Conservation (phyloP, 352 stramenopile genomes). For the Blastocystis sp. region DNA sequence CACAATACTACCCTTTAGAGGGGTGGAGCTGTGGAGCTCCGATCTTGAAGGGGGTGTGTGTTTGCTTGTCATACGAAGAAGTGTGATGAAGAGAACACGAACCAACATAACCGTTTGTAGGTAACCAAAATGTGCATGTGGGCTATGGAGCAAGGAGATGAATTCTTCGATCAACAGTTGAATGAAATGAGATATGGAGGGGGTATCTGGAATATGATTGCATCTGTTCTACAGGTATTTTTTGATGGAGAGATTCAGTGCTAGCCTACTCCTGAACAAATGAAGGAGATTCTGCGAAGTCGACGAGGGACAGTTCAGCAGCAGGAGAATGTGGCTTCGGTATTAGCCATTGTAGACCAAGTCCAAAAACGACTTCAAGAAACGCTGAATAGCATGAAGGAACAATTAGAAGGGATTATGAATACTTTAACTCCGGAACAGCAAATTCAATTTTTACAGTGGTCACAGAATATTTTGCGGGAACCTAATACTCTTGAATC, state of each 20-base stretch:
- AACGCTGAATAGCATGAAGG: constrained; percentile 67
- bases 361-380: constrained; percentile 66
- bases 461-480: constrained; percentile 46
- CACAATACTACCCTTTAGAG: constrained; percentile 67
- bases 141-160: constrained; percentile 70
- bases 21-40: constrained; percentile 40
- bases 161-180: constrained; percentile 70
- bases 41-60: constrained; percentile 64
- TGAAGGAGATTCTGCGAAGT: constrained; percentile 68
- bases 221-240: constrained; percentile 57
- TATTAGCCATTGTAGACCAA: constrained; percentile 67
- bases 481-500: constrained; percentile 1
- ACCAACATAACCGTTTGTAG: constrained; percentile 28
- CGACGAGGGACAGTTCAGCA: constrained; percentile 68
- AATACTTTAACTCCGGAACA: constrained; percentile 66
- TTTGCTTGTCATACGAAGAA: constrained; percentile 45
- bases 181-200: constrained; percentile 69
- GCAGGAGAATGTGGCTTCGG: constrained; percentile 67
- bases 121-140: constrained; percentile 71
- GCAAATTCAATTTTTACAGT: constrained; percentile 69
- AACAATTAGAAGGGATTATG: constrained; percentile 70
- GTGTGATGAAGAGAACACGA: constrained; percentile 63
- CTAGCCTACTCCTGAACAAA: constrained; percentile 69
- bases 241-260: background rate
- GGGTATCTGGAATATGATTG: constrained; percentile 71